Conservation (phyloP, 2,329 filamentous ascomycete genomes). For the Fusarium sp. region DNA sequence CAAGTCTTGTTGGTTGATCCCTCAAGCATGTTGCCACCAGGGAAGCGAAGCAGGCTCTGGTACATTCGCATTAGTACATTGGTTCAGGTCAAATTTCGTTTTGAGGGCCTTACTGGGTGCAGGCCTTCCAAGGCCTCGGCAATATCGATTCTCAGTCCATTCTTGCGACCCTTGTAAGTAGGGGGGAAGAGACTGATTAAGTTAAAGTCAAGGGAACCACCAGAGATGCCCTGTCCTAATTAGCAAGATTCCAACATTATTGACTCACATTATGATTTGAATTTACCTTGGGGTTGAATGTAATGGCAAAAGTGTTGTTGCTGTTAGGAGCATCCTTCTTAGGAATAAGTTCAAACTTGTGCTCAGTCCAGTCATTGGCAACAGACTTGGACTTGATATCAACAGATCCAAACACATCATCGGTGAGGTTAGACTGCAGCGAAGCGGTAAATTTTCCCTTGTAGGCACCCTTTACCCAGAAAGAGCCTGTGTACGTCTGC, state of each 20-base stretch:
- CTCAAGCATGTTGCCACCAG: constrained; percentile 70
- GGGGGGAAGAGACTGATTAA: constrained; percentile 67
- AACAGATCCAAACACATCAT: constrained; percentile 55
- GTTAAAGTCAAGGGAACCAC: constrained; percentile 61
- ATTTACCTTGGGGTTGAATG: constrained; percentile 54
- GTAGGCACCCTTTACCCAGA: constrained; percentile 61
- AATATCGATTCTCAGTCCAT: constrained; percentile 65
- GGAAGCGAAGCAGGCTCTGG: constrained; percentile 67
- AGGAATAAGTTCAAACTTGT: constrained; percentile 56
- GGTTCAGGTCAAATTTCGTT: rapidly evolving
- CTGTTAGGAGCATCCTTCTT: constrained; percentile 57
- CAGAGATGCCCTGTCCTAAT: constrained; percentile 45
- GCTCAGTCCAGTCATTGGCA: constrained; percentile 58
- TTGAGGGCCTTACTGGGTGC: constrained; percentile 52
- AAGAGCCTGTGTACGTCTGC: constrained; percentile 58
- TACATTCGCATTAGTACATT: neutral
- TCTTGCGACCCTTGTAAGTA: constrained; percentile 64
- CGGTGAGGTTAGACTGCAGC: constrained; percentile 55
- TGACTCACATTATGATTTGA: too few species aligned
- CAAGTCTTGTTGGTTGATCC: constrained; percentile 53
- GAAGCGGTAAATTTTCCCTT: constrained; percentile 57
- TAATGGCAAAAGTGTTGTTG: constrained; percentile 65
- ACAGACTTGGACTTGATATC: constrained; percentile 55
- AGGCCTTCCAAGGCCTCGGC: constrained; percentile 60
- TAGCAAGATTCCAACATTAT: neutral